These are phyloP conservation scores for Saccharomycopsis fibuligera DNA, from an alignment of 805 yeast species.

Conservation along the genomic window DNA sequence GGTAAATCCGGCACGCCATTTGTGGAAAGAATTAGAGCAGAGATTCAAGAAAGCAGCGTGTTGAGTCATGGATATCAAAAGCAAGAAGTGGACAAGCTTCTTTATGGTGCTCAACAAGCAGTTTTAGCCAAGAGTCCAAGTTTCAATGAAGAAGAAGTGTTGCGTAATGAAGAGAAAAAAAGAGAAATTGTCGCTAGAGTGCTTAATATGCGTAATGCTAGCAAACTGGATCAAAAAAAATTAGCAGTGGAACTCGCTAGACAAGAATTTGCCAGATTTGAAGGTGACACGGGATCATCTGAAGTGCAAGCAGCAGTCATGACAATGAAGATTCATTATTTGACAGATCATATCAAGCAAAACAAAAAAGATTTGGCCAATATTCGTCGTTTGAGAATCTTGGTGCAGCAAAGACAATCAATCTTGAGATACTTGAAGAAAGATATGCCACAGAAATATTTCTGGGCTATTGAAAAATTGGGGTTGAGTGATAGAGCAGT, in stretches of 20 bases:
- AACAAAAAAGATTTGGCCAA: slow-evolving; percentile 67
- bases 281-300: slow-evolving; percentile 90
- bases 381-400: slow-evolving; percentile 65
- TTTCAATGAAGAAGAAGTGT: slow-evolving; percentile 23
- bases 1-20: slow-evolving; percentile 67
- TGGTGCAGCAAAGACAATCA: slow-evolving; percentile 86
- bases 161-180: slow-evolving; percentile 46
- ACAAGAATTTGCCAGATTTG: slow-evolving; percentile 72
- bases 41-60: slow-evolving; percentile 57
- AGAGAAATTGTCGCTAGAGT: slow-evolving; percentile 67
- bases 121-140: slow-evolving; percentile 32
- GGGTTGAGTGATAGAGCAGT: slow-evolving; percentile 82
- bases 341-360: slow-evolving; percentile 65
- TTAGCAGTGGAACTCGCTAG: slow-evolving; percentile 60
- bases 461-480: slow-evolving; percentile 76
- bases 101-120: slow-evolving; percentile 72
- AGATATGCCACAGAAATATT: slow-evolving; percentile 75
- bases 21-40: slow-evolving; percentile 58
- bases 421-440: slow-evolving; percentile 75
- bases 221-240: slow-evolving; percentile 48
- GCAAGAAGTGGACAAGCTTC: slow-evolving; percentile 64
- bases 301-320: slow-evolving; percentile 93
- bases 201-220: slow-evolving; percentile 65
- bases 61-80: slow-evolving; percentile 54
- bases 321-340: slow-evolving; percentile 72